A percentile compares a stretch with the other conserved stretches of the same genome.
These are phyloP conservation scores for Ceratobasidium sp. DNA, from an alignment of 1,284 basidiomycete genomes.

Conservation along the genomic window DNA sequence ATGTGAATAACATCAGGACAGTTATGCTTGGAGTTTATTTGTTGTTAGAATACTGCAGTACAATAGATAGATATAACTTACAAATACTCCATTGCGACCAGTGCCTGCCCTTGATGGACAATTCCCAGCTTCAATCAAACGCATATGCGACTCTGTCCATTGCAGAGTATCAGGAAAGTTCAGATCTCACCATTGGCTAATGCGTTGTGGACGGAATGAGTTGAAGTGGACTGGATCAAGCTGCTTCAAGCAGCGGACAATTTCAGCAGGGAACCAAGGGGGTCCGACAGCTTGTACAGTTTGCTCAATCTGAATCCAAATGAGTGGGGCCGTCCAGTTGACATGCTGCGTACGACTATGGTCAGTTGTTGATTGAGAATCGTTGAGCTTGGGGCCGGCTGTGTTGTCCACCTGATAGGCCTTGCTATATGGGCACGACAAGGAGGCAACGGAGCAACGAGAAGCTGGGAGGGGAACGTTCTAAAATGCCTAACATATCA, in stretches of 20 bases:
- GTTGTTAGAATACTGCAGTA: neutral
- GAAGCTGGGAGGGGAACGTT: too few relatives aligned
- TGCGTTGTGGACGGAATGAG: neutral
- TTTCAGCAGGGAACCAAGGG: conserved; percentile 4
- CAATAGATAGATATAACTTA: neutral
- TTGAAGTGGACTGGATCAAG: conserved; percentile 3
- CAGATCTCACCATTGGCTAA: conserved; percentile 27
- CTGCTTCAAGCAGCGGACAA: neutral
- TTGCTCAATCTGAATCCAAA: conserved; percentile 27
- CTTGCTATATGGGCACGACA: too few relatives aligned
- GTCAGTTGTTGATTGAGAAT: too few relatives aligned
- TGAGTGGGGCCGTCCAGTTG: conserved; percentile 28
- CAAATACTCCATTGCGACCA: neutral
- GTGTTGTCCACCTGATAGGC: too few relatives aligned
- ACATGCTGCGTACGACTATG: too few relatives aligned
- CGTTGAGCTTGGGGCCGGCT: too few relatives aligned
- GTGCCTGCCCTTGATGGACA: neutral
- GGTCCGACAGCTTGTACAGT: neutral
- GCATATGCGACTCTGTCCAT: conserved; percentile 24
- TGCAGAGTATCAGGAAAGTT: neutral
- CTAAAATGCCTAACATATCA: too few relatives aligned
- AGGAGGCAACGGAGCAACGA: too few relatives aligned
- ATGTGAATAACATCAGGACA: neutral
- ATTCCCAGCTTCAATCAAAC: conserved; percentile 11
- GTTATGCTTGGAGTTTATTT: neutral